Percentiles rank a stretch among this genome's conserved stretches.
Evolutionary conservation across 352 stramenopile species (phyloP).

Genomic region (Plasmopara viticola): DNA sequence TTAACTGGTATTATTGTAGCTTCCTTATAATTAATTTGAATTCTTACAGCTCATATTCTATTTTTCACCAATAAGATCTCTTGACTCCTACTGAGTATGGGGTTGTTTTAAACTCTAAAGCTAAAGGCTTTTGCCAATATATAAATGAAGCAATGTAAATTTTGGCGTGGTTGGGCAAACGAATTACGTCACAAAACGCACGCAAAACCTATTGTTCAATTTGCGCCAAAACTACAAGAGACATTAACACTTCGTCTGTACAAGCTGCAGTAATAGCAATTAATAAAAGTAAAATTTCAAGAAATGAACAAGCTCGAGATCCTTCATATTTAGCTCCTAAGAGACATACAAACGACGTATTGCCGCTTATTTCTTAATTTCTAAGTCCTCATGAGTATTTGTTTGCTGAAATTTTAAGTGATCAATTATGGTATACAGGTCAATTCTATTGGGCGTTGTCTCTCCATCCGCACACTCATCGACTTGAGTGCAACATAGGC

Average conservation of each 20-base stretch:
- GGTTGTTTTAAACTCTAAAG: too few species aligned
- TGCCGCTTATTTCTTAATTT: constrained; percentile 25
- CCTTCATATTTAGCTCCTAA: constrained; percentile 55
- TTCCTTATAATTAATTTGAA: too few species aligned
- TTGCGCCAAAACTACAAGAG: constrained; percentile 58
- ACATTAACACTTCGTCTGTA: constrained; percentile 56
- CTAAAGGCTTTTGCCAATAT: too few species aligned
- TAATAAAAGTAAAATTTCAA: constrained; percentile 58
- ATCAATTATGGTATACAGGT: constrained; percentile 16
- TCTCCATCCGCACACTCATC: constrained; percentile 45
- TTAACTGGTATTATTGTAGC: too few species aligned
- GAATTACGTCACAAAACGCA: too few species aligned
- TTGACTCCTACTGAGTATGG: too few species aligned
- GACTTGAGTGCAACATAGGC: constrained; percentile 60
- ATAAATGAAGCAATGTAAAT: too few species aligned
- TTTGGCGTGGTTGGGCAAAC: too few species aligned
- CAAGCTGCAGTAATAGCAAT: constrained; percentile 60
- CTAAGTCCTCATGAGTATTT: constrained; percentile 9
- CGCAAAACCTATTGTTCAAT: constrained; percentile 41
- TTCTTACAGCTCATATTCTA: too few species aligned
- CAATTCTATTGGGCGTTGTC: constrained; percentile 26
- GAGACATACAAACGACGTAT: constrained; percentile 50
- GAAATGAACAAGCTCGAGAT: constrained; percentile 43
- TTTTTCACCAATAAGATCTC: too few species aligned
- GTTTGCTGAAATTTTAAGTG: constrained; percentile 10